phyloP scores from a whole-genome alignment of 2,329 filamentous ascomycete species.

The Exophiala spinifera region DNA sequence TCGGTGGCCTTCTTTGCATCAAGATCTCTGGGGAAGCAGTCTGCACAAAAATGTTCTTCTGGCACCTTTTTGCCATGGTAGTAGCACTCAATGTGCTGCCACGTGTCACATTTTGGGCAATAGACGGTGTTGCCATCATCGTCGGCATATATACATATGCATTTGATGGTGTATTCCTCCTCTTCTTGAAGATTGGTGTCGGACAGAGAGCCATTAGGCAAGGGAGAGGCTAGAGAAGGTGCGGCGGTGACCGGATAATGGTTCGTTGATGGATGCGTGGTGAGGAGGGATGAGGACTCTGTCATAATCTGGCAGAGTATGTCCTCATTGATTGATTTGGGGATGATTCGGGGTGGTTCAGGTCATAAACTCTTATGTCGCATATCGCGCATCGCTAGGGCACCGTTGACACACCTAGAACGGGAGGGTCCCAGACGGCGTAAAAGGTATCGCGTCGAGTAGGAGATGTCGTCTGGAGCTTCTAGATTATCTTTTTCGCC shows the following conservation, averaged over 20 bases:
- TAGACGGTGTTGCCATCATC: slow-evolving; percentile 98
- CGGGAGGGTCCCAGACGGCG: background rate
- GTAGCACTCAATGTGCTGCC: slow-evolving; percentile 98
- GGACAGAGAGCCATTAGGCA: slow-evolving; percentile 42
- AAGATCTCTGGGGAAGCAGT: slow-evolving; percentile 76
- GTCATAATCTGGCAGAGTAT: slow-evolving; percentile 54
- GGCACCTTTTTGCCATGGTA: slow-evolving; percentile 75
- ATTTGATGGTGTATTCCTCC: slow-evolving; percentile 83
- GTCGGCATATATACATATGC: slow-evolving; percentile 88
- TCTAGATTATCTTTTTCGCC: background rate
- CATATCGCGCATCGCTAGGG: slow-evolving; percentile 24
- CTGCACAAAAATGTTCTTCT: slow-evolving; percentile 80
- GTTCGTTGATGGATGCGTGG: slow-evolving; percentile 48
- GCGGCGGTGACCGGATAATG: slow-evolving; percentile 45
- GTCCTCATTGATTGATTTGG: slow-evolving; percentile 39
- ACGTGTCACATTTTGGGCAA: slow-evolving; percentile 92
- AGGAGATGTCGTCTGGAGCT: background rate
- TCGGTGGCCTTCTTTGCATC: slow-evolving; percentile 73
- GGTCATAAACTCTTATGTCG: slow-evolving; percentile 21
- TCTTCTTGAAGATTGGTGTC: slow-evolving; percentile 43
- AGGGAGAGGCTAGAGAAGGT: slow-evolving; percentile 38
- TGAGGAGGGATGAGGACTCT: slow-evolving; percentile 51
- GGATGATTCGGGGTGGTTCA: slow-evolving; percentile 5
- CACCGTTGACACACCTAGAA: slow-evolving; percentile 1
- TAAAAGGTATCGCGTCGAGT: slow-evolving; percentile 5